phyloP scores from a whole-genome alignment of 2,329 filamentous ascomycete species.

The Xylaria sp. region DNA sequence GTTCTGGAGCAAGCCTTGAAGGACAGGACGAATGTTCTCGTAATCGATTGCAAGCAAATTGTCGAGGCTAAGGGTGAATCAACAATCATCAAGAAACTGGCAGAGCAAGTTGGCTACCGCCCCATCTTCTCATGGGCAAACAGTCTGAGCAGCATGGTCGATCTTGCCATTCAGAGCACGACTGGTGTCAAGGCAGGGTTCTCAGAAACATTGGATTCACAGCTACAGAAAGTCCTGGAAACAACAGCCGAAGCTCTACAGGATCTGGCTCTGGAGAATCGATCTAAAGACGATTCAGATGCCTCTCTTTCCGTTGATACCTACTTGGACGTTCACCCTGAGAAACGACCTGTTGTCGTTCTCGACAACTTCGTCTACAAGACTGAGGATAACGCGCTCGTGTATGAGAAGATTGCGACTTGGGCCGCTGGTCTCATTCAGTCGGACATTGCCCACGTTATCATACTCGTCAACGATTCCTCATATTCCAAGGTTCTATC shows the following conservation, averaged over 20 bases:
- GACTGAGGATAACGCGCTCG: conserved; percentile 57
- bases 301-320: conserved; percentile 71
- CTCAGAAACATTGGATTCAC: conserved; percentile 84
- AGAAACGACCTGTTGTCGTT: conserved; percentile 74
- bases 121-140: conserved; percentile 97
- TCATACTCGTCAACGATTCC: conserved; percentile 87
- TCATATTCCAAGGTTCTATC: conserved; percentile 83
- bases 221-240: conserved; percentile 83
- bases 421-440: conserved; percentile 85
- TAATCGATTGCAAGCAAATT: conserved; percentile 90
- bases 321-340: conserved; percentile 84
- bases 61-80: conserved; percentile 86
- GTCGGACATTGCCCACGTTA: conserved; percentile 84
- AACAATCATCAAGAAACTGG: conserved; percentile 75
- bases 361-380: conserved; percentile 91
- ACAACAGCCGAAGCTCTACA: conserved; percentile 77
- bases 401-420: conserved; percentile 77
- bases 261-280: conserved; percentile 63
- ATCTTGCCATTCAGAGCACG: conserved; percentile 87
- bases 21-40: conserved; percentile 67
- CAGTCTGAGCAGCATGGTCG: conserved; percentile 84
- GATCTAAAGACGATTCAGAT: conserved; percentile 70
- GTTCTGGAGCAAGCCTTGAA: conserved; percentile 79
- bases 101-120: conserved; percentile 77
- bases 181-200: conserved; percentile 93